Percentiles rank a stretch among this genome's conserved stretches.
Evolutionary conservation across 345 rosid species (phyloP).

Genomic region (Citrus reticulata): DNA sequence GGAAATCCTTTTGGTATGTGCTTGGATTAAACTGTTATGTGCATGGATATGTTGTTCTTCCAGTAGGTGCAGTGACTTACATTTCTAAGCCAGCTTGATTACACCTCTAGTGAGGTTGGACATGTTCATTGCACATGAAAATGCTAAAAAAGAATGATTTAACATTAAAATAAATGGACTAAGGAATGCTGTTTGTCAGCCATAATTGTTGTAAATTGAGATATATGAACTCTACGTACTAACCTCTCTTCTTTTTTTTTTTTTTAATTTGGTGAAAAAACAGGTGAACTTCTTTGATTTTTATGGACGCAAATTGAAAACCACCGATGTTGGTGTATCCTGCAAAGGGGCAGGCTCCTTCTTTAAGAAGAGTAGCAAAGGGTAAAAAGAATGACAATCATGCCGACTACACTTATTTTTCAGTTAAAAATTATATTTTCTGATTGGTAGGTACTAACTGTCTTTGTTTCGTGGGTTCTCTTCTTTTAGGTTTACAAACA

Average conservation of each 20-base stretch:
- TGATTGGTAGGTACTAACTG: background rate
- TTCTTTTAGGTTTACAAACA: constrained; percentile 53
- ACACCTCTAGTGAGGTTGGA: background rate
- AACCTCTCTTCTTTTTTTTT: background rate
- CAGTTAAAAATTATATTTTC: too few relatives aligned
- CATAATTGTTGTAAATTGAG: background rate
- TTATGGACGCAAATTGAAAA: constrained; percentile 80
- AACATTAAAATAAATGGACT: background rate
- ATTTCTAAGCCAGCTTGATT: background rate
- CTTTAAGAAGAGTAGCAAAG: constrained; percentile 64
- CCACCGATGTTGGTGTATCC: constrained; percentile 80
- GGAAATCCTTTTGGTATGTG: constrained; percentile 80
- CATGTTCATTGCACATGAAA: background rate
- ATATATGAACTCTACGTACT: background rate
- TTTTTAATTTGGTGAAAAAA: constrained; percentile 6
- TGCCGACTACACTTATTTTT: constrained; percentile 5
- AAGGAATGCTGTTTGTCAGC: background rate
- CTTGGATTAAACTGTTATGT: background rate
- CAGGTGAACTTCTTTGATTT: constrained; percentile 87
- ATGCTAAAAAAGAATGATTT: background rate
- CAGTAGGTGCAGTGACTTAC: background rate
- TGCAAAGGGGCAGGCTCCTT: constrained; percentile 63
- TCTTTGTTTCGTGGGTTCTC: constrained; percentile 4
- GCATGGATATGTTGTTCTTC: background rate
- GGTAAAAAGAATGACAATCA: constrained; percentile 39